phyloP scores from a whole-genome alignment of 1,284 basidiomycete species.

The Ustilago cynodontis region DNA sequence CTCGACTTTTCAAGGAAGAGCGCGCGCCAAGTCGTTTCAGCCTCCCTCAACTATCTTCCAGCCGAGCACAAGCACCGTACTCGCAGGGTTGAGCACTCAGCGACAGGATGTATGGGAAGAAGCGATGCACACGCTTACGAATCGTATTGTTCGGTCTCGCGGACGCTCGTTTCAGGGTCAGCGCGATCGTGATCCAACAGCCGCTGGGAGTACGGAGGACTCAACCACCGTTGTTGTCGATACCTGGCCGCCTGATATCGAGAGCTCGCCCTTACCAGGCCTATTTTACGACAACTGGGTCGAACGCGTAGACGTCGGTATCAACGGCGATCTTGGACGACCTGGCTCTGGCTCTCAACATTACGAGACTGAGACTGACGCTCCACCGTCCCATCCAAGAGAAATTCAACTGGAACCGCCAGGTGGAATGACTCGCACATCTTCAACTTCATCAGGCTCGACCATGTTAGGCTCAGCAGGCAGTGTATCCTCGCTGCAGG shows the following conservation, averaged over 20 bases:
- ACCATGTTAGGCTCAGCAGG: constrained; percentile 9
- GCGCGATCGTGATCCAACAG: too few relatives aligned
- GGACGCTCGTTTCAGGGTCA: background rate
- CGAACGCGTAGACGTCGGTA: constrained; percentile 16
- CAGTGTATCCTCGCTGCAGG: constrained; percentile 2
- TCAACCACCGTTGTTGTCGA: background rate
- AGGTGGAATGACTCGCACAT: background rate
- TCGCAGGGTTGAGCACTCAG: background rate
- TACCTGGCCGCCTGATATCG: background rate
- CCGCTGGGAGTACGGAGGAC: too few relatives aligned
- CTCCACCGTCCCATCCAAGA: background rate
- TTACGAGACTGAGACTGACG: background rate
- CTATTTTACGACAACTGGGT: constrained; percentile 38
- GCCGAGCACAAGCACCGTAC: background rate
- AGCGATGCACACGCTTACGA: constrained; percentile 14
- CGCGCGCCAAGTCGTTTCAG: constrained; percentile 21
- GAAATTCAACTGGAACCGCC: background rate
- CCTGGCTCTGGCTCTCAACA: constrained; percentile 3
- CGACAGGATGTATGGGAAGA: constrained; percentile 29
- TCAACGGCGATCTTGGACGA: constrained; percentile 33
- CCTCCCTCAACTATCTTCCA: background rate
- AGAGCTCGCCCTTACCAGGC: constrained; percentile 21
- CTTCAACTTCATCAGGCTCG: background rate
- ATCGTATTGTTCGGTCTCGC: constrained; percentile 2
- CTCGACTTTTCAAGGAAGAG: constrained; percentile 23